Conservation (phyloP, 768 basidiomycete species). For the Tylopilus intermedius region DNA sequence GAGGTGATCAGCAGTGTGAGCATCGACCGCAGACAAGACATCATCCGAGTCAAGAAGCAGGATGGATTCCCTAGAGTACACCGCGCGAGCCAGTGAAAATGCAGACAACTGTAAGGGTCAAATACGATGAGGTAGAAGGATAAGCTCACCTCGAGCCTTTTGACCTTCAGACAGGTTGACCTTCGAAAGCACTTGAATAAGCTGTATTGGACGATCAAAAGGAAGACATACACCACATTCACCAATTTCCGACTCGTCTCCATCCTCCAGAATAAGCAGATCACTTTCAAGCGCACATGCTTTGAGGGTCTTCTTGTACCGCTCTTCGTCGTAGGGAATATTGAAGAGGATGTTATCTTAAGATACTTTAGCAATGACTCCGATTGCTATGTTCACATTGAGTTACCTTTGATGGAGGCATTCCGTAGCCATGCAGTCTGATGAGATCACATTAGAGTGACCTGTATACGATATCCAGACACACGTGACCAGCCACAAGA, state of each 20-base stretch:
- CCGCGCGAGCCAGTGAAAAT: slow-evolving; percentile 78
- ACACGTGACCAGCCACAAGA: too few species aligned
- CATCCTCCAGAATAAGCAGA: slow-evolving; percentile 79
- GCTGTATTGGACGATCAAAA: background rate
- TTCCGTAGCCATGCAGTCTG: slow-evolving; percentile 68
- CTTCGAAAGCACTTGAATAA: slow-evolving; percentile 12
- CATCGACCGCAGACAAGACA: slow-evolving; percentile 73
- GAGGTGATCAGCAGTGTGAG: slow-evolving; percentile 78
- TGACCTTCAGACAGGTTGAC: slow-evolving; percentile 49
- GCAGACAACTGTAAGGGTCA: background rate
- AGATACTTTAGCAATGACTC: slow-evolving; percentile 30
- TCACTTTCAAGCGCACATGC: slow-evolving; percentile 72
- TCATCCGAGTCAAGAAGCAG: slow-evolving; percentile 87
- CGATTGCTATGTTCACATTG: slow-evolving; percentile 21
- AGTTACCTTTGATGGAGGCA: slow-evolving; percentile 42
- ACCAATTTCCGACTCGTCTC: slow-evolving; percentile 83
- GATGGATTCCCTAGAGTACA: slow-evolving; percentile 82
- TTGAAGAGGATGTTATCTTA: slow-evolving; percentile 75
- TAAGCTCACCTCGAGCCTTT: slow-evolving; percentile 55
- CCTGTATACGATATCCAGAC: too few species aligned
- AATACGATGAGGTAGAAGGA: background rate
- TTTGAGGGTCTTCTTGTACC: slow-evolving; percentile 75
- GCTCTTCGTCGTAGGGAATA: slow-evolving; percentile 63
- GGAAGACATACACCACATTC: slow-evolving; percentile 61
- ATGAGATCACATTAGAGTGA: slow-evolving; percentile 4